phyloP scores from a whole-genome alignment of 2,329 filamentous ascomycete species.

The Sporothrix phasma region DNA sequence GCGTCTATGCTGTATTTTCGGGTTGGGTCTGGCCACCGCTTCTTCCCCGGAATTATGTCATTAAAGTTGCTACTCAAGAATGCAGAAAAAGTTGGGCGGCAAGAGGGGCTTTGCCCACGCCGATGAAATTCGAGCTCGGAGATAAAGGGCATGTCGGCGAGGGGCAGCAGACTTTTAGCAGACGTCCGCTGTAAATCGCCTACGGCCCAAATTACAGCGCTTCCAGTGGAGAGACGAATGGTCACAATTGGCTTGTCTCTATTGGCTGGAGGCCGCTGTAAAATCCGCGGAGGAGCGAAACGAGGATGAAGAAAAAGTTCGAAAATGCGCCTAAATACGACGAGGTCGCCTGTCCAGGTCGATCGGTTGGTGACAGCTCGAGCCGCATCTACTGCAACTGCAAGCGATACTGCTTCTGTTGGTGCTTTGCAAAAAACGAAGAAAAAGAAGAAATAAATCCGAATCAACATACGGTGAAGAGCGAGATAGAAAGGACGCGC shows the following conservation, averaged over 20 bases:
- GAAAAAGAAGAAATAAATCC: not conserved
- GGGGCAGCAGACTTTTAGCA: not conserved
- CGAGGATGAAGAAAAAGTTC: not conserved
- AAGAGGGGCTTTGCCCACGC: not conserved
- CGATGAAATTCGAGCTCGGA: conserved; percentile 4
- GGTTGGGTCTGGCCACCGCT: conserved; percentile 9
- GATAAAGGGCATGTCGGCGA: conserved; percentile 3
- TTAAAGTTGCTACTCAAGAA: not conserved
- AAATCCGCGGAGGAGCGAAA: conserved; percentile 9
- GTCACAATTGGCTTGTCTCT: not conserved
- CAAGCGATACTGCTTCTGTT: not conserved
- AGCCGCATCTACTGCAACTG: too few relatives aligned
- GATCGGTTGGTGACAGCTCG: conserved; percentile 1
- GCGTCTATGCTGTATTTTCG: not conserved
- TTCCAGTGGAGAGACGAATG: not conserved
- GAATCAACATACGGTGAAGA: not conserved
- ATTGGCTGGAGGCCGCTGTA: conserved; percentile 10
- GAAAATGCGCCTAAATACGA: not conserved
- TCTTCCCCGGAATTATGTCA: conserved; percentile 4
- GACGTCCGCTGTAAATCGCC: not conserved
- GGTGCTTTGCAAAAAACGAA: not conserved
- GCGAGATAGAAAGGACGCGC: not conserved
- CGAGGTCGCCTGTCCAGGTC: not conserved
- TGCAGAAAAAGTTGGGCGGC: not conserved
- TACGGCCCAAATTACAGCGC: conserved; percentile 6